These are phyloP conservation scores for Myxozyma monticola DNA, from an alignment of 805 yeast species.

Conservation along the genomic window DNA sequence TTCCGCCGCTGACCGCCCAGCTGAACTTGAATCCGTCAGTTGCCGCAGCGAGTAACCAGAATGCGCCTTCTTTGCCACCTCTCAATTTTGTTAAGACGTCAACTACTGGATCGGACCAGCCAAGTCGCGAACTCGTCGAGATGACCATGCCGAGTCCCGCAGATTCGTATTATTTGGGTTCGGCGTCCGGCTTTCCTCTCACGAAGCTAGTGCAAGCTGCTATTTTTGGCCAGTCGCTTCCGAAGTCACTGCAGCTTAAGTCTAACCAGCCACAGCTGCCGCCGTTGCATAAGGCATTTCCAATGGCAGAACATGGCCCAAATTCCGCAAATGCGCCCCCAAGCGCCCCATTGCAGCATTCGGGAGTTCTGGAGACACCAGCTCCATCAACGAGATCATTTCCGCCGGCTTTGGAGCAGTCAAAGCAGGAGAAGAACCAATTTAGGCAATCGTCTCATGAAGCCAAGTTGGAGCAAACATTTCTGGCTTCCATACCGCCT, in stretches of 20 bases:
- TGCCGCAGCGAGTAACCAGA: background rate
- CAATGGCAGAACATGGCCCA: background rate
- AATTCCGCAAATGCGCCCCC: conserved; percentile 9
- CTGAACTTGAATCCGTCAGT: background rate
- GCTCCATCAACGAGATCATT: background rate
- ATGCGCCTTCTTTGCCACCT: conserved; percentile 10
- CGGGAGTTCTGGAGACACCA: background rate
- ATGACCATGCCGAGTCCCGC: conserved; percentile 15
- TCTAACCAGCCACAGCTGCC: conserved; percentile 19
- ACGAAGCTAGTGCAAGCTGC: conserved; percentile 29
- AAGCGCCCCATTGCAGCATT: background rate
- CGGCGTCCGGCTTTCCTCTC: conserved; percentile 28
- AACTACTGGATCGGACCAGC: conserved; percentile 14
- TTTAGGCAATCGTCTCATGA: background rate
- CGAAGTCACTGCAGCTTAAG: conserved; percentile 12
- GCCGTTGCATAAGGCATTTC: conserved; percentile 1
- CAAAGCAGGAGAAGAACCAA: background rate
- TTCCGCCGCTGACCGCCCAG: background rate
- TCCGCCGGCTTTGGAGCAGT: background rate
- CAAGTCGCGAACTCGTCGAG: conserved; percentile 18
- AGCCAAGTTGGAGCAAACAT: conserved; percentile 11
- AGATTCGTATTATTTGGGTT: conserved; percentile 23
- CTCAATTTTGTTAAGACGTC: conserved; percentile 22
- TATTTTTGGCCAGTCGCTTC: conserved; percentile 18
- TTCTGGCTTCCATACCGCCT: conserved; percentile 17